Percentiles rank a stretch among this genome's conserved stretches.
These are phyloP conservation scores for Xylaria digitata DNA, from an alignment of 2,329 filamentous ascomycete genomes.

Conservation along the genomic window DNA sequence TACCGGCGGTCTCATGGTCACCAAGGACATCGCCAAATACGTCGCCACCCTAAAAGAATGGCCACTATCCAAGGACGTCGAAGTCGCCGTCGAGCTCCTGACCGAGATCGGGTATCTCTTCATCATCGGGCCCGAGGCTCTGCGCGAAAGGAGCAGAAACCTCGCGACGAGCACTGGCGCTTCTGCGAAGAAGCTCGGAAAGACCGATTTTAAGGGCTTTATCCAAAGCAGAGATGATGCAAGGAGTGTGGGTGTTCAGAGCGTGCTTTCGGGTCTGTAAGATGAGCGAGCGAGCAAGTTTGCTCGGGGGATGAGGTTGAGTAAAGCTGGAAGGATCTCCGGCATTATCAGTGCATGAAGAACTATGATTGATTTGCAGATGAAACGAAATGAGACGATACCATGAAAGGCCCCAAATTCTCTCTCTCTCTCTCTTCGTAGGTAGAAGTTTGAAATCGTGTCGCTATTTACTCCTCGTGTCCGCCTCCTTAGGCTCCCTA, in stretches of 20 bases:
- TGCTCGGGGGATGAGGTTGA: neutral
- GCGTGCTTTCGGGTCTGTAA: slow-evolving; percentile 76
- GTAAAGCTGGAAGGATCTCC: neutral
- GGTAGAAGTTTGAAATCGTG: neutral
- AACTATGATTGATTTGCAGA: slow-evolving; percentile 14
- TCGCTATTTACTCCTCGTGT: neutral
- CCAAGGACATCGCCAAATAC: slow-evolving; percentile 95
- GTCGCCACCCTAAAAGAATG: slow-evolving; percentile 86
- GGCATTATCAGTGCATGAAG: slow-evolving; percentile 21
- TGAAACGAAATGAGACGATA: slow-evolving; percentile 26
- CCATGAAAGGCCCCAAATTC: slow-evolving; percentile 7
- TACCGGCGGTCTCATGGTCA: slow-evolving; percentile 93
- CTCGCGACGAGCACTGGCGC: slow-evolving; percentile 56
- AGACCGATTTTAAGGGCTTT: slow-evolving; percentile 83
- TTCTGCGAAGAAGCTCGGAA: slow-evolving; percentile 66
- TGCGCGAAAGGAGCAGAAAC: slow-evolving; percentile 75
- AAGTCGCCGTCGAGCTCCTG: slow-evolving; percentile 81
- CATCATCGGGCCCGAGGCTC: slow-evolving; percentile 85
- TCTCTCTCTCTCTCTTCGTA: neutral
- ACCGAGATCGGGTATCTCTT: slow-evolving; percentile 96
- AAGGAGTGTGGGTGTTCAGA: slow-evolving; percentile 82
- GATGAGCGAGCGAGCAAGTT: neutral
- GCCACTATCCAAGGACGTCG: slow-evolving; percentile 76
- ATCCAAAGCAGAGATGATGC: slow-evolving; percentile 87
- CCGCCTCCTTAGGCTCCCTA: neutral